Base-by-base conservation (phyloP, 495 filamentous ascomycete species). In the Apodospora peruviana region DNA sequence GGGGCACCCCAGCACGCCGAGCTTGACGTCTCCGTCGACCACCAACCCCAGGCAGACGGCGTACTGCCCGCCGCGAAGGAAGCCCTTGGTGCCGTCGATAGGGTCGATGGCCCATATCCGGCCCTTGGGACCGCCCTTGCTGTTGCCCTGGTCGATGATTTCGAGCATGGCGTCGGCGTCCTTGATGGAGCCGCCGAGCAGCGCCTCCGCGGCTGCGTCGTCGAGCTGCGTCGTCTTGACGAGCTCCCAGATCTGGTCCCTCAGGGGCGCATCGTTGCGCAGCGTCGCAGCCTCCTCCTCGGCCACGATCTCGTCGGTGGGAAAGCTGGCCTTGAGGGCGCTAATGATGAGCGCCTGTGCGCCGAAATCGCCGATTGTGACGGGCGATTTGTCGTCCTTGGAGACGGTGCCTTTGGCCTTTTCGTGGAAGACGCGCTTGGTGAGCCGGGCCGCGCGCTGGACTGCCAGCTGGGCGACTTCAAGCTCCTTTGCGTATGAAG, bases 101-200 rank as follows among this genome's bases (percentile, higher is more conserved):
- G 93, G 93, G 69, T 99, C 93, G 40, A 99, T 76, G 17, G 93
- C 88, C 93, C 93, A 99, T 67, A 96, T 89, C 50, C 93, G 77
- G 21, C 93, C 93, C 56, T 77, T 79, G 40, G 74, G 54, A 17
- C 93, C 93, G 51, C 94, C 93, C 36, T 78, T 66, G 59, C 86
- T 90, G 51, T 84, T 85, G 35, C 93, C 93, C 41, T 73, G 69
- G 69, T 95, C 93, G 60, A 99, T 90, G 43, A 88, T 72, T 51
- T 87, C 78, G 51, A 97, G 66, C 93, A 99, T 91, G 25, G 75
- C 77, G 42, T 90, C 79, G 43, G 78, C 81, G 46, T 73, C 79
- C 55, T 78, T 60, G 48, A 97, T 72, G 9, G 76, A 68, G 2
- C 93, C 91, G 20, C 90, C 90, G 5, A 96, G 73, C 20, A 75